A percentile compares a stretch with the other conserved stretches of the same genome.
These are phyloP conservation scores for Globisporangium cystogenes DNA, from an alignment of 352 stramenopile species.

Conservation along the genomic window DNA sequence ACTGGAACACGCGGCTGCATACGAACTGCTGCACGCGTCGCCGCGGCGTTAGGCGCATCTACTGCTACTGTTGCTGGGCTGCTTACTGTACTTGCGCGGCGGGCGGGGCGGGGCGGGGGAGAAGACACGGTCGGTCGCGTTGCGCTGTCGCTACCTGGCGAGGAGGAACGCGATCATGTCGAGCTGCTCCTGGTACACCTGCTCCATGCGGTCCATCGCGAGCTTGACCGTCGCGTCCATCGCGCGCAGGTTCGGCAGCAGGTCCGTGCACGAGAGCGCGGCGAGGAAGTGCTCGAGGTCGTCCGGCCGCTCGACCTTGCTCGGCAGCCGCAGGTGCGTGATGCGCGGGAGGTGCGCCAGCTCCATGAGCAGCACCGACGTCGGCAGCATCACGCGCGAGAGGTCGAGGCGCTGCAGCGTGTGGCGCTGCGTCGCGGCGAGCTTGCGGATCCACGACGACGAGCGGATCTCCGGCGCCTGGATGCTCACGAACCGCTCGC, in stretches of 20 bases:
- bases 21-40: background rate
- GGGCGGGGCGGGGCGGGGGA: background rate
- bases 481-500: slow-evolving; percentile 63
- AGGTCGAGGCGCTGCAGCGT: slow-evolving; percentile 68
- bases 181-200: slow-evolving; percentile 61
- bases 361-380: slow-evolving; percentile 58
- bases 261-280: slow-evolving; percentile 40
- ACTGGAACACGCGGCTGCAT: background rate
- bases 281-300: slow-evolving; percentile 74
- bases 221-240: slow-evolving; percentile 53
- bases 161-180: slow-evolving; percentile 62
- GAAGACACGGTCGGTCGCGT: too few species aligned
- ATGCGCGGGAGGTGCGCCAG: slow-evolving; percentile 43
- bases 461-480: slow-evolving; percentile 37
- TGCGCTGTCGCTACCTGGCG: slow-evolving; percentile 15
- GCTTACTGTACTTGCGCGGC: background rate
- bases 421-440: slow-evolving; percentile 40
- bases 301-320: slow-evolving; percentile 57
- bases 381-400: slow-evolving; percentile 41
- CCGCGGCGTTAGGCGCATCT: background rate
- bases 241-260: slow-evolving; percentile 41
- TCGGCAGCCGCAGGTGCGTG: slow-evolving; percentile 55
- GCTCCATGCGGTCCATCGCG: slow-evolving; percentile 70
- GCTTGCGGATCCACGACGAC: slow-evolving; percentile 57
- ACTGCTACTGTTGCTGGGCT: background rate